A percentile compares a stretch with the other conserved stretches of the same genome.
Conservation (phyloP, 331 rosid species). For the Malus hybrid region DNA sequence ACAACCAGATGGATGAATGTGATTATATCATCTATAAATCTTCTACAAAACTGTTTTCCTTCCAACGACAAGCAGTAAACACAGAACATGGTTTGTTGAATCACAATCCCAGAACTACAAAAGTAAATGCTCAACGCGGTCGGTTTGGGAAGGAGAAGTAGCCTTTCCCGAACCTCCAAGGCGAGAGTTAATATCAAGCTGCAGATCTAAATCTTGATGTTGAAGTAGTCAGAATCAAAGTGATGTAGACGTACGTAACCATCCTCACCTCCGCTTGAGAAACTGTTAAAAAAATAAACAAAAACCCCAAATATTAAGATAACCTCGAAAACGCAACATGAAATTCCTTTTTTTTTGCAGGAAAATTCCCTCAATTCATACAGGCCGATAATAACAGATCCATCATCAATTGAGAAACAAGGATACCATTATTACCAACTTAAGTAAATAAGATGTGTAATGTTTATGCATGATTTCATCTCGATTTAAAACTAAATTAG, state of each 20-base stretch:
- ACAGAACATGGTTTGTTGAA: not conserved
- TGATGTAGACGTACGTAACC: constrained; percentile 93
- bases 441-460: not conserved
- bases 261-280: constrained; percentile 98
- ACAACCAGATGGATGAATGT: not conserved
- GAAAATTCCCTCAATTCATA: too few species aligned
- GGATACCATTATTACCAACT: too few species aligned
- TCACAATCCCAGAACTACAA: not conserved
- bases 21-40: not conserved
- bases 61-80: not conserved
- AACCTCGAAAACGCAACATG: not conserved
- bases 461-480: not conserved
- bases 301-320: not conserved
- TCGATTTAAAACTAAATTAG: not conserved
- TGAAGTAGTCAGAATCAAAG: constrained; percentile 85
- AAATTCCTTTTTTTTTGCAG: not conserved
- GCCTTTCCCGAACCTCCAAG: not conserved
- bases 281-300: constrained; percentile 29
- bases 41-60: constrained; percentile 21
- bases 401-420: not conserved
- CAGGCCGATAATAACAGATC: not conserved
- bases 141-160: constrained; percentile 7
- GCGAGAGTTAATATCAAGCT: not conserved
- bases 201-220: constrained; percentile 57
- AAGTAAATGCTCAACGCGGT: not conserved